Evolutionary conservation across 176 grass and related monocot species (phyloP).

Genomic region (Echinochloa phyllopogon): DNA sequence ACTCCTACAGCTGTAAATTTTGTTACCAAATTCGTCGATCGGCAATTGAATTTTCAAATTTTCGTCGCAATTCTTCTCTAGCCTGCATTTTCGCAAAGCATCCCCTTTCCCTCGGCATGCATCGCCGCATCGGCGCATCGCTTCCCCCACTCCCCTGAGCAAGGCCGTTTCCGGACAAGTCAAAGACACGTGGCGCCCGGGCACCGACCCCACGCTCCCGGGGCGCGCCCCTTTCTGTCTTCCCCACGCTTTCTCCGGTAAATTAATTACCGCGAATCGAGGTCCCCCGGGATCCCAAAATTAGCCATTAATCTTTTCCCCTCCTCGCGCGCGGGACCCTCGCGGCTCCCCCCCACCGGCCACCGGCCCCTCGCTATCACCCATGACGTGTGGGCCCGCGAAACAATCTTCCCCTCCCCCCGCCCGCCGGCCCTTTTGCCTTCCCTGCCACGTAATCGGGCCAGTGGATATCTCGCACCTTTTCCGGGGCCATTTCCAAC

Average conservation of each 20-base stretch:
- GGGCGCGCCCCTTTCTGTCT: conserved; percentile 14
- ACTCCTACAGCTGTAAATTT: no score
- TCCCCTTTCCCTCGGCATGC: no score
- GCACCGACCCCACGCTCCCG: background rate
- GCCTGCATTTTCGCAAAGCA: background rate
- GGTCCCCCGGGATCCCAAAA: conserved; percentile 34
- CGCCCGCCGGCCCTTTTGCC: background rate
- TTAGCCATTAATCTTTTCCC: conserved; percentile 5
- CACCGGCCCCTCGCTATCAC: background rate
- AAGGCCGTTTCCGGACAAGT: background rate
- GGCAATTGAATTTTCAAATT: background rate
- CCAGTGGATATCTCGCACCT: conserved; percentile 27
- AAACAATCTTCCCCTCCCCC: conserved; percentile 24
- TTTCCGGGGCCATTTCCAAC: background rate
- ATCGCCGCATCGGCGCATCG: no score
- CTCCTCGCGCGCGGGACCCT: conserved; percentile 15
- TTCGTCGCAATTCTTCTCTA: background rate
- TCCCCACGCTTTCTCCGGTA: background rate
- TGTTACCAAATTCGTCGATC: background rate
- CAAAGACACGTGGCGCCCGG: background rate
- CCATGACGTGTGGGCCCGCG: conserved; percentile 26
- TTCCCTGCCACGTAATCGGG: conserved; percentile 33
- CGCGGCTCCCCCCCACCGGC: background rate
- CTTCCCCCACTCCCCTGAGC: background rate
- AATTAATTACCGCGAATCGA: background rate